These are phyloP conservation scores for Hypocreales sp. DNA, from an alignment of 2,329 filamentous ascomycete genomes.

Conservation along the genomic window DNA sequence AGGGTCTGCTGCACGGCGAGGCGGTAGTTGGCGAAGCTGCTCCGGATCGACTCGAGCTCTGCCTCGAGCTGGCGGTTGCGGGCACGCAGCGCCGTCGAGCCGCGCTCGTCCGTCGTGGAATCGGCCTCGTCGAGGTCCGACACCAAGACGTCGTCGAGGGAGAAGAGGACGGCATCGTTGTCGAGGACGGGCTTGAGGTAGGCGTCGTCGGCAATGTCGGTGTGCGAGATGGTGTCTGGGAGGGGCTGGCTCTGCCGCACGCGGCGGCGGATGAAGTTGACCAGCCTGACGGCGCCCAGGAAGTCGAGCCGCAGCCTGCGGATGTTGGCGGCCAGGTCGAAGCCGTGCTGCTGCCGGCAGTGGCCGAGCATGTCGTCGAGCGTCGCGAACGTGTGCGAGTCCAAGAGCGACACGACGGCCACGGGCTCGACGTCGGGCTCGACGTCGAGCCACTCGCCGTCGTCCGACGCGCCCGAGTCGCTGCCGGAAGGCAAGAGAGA, in stretches of 20 bases:
- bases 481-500: slow-evolving; percentile 1
- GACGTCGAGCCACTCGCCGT: slow-evolving; percentile 34
- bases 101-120: not conserved
- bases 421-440: slow-evolving; percentile 49
- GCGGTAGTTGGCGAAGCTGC: slow-evolving; percentile 51
- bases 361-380: slow-evolving; percentile 50
- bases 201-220: slow-evolving; percentile 58
- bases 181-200: slow-evolving; percentile 75
- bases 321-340: slow-evolving; percentile 49
- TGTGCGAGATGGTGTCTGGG: slow-evolving; percentile 42
- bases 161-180: slow-evolving; percentile 80
- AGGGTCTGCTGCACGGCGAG: slow-evolving; percentile 50
- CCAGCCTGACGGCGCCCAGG: slow-evolving; percentile 55
- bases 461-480: slow-evolving; percentile 14
- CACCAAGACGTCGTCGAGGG: slow-evolving; percentile 50
- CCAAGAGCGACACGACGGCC: slow-evolving; percentile 51
- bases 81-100: slow-evolving; percentile 16
- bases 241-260: slow-evolving; percentile 27
- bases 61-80: slow-evolving; percentile 42
- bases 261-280: slow-evolving; percentile 49
- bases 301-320: slow-evolving; percentile 51
- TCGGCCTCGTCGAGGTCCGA: slow-evolving; percentile 14
- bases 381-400: slow-evolving; percentile 48
- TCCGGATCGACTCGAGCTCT: slow-evolving; percentile 41
- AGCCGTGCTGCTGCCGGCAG: slow-evolving; percentile 48